These are phyloP conservation scores for Solanum lignicaule DNA, from an alignment of 257 asterid genomes.

Conservation along the genomic window DNA sequence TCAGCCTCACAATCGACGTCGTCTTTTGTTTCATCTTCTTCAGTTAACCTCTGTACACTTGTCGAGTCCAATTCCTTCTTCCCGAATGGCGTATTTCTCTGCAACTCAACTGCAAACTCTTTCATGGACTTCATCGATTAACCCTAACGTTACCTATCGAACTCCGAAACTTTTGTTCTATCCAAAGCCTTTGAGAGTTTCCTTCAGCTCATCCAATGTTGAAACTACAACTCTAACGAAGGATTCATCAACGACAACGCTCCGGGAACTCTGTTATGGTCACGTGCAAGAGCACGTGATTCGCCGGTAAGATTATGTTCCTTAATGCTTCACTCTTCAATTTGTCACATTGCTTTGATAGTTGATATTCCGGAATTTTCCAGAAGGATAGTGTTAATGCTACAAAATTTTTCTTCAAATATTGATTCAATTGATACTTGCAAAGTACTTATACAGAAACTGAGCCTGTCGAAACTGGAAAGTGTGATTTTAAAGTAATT, in stretches of 20 bases:
- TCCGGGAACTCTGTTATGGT: constrained; percentile 55
- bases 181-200: constrained; percentile 8
- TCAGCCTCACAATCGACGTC: background rate
- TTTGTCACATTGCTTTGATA: background rate
- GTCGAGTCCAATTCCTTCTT: background rate
- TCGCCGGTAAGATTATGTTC: constrained; percentile 32
- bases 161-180: background rate
- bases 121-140: constrained; percentile 14
- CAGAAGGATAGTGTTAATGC: background rate
- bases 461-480: background rate
- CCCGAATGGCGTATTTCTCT: constrained; percentile 41
- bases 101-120: constrained; percentile 22
- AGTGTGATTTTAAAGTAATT: background rate
- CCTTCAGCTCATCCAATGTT: constrained; percentile 25
- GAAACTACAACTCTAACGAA: constrained; percentile 11
- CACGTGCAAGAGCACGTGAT: constrained; percentile 83
- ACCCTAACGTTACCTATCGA: background rate
- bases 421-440: background rate
- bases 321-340: background rate
- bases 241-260: constrained; percentile 8
- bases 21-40: background rate
- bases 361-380: background rate
- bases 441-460: background rate
- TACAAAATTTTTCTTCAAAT: background rate
- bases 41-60: background rate